These are phyloP conservation scores for Acer saccharum DNA, from an alignment of 345 rosid species.

Conservation along the genomic window DNA sequence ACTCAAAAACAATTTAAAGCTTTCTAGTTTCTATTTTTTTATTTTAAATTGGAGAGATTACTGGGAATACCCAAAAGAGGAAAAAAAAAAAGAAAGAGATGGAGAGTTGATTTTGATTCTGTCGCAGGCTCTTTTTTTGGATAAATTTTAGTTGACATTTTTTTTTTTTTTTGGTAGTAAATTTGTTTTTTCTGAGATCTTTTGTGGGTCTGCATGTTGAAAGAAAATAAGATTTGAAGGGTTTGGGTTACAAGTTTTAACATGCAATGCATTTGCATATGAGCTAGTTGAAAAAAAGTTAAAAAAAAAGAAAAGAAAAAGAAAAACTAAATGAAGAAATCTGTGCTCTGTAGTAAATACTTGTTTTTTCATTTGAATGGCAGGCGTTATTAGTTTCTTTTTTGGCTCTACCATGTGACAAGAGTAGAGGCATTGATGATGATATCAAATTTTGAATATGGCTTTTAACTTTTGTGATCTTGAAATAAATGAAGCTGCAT, in stretches of 20 bases:
- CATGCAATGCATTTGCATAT: not conserved
- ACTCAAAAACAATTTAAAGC: not conserved
- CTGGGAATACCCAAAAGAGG: too few species aligned
- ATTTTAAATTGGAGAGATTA: not conserved
- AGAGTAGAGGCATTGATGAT: constrained; percentile 10
- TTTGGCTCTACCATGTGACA: not conserved
- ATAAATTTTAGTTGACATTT: not conserved
- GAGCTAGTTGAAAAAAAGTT: not conserved
- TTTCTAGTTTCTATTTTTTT: not conserved
- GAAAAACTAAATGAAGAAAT: not conserved
- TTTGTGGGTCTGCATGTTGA: not conserved
- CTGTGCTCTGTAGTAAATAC: not conserved
- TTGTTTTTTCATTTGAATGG: not conserved
- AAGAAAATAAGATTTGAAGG: not conserved
- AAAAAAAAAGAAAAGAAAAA: too few species aligned
- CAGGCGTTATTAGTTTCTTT: not conserved
- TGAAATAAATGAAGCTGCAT: not conserved
- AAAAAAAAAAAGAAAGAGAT: too few species aligned
- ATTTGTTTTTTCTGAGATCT: not conserved
- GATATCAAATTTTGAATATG: not conserved
- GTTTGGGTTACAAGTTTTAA: not conserved
- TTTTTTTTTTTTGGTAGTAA: not conserved
- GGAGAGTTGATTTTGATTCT: not conserved
- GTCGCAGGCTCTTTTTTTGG: not conserved
- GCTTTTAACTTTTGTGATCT: not conserved